Evolutionary conservation across 2,329 filamentous ascomycete species (phyloP), one percentile per base, ranked within the genome.

Genomic region (Penicillium sp.): DNA sequence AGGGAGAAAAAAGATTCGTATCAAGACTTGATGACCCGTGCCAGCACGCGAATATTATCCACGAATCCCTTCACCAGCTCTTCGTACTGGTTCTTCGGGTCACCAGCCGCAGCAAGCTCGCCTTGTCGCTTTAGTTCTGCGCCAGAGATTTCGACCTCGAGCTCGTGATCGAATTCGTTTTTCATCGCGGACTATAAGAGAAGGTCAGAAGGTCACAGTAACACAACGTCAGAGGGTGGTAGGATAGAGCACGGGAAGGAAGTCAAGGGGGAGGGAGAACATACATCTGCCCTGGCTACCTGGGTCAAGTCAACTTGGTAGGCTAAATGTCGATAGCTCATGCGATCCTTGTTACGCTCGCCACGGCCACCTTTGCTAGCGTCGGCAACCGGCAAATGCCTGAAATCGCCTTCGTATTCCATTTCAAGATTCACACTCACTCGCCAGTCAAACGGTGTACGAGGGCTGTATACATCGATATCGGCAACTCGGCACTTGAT

Each of bases 401-500:
- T 79, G 0, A 89, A 67, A 1, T 85, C 79, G 21, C 92, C 91
- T 3, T 91, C 83, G 78, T 87, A 96, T 50, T 88, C 83, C 84
- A 95, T 92, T 84, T 99, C 95, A 2, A 99, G 83, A 69, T 96
- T 97, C 68, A 99, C 87, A 66, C 91, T 96, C 63, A 99, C 87
- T 10, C 94, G 90, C 75, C 92, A 96, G 74, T 99, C 94, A 67
- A 97, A 90, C 3, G 85, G 84, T 8, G 83, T 84, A 46, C 80
- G 79, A 0, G 94, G 93, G 63, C 91, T 89, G 73, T 89, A 88
- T 16, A 99, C 83, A 65, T 96, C 89, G n/a, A 97, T 77, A 70
- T 99, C 92, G 23, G 85, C 87, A 13, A 97, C 81, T n/a, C 92
- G 86, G 23, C 87, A 86, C 78, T 99, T 99, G 74, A 99, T 86